These are phyloP conservation scores for Tilletiaria anomala DNA, from an alignment of 1,284 basidiomycete genomes.

Conservation along the genomic window DNA sequence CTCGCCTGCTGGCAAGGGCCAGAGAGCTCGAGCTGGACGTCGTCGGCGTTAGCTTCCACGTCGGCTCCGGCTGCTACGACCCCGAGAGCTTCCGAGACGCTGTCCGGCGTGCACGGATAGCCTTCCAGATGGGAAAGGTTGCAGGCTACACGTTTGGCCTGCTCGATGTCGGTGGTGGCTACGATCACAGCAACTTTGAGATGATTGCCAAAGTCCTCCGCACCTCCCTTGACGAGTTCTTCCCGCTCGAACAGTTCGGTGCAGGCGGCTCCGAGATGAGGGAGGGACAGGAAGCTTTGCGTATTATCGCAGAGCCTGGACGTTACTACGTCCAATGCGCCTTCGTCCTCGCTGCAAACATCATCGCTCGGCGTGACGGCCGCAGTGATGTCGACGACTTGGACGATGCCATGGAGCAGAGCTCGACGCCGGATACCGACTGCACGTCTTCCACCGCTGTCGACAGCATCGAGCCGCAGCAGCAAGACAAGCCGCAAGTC, in stretches of 20 bases:
- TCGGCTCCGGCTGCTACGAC: conserved; percentile 92
- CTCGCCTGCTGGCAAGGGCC: conserved; percentile 63
- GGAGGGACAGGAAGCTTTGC: conserved; percentile 48
- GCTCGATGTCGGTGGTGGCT: conserved; percentile 89
- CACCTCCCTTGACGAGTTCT: conserved; percentile 61
- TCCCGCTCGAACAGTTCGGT: conserved; percentile 47
- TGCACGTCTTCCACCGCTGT: background rate
- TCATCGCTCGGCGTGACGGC: conserved; percentile 59
- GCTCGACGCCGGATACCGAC: background rate
- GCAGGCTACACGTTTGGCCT: conserved; percentile 69
- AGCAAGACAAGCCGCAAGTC: conserved; percentile 18
- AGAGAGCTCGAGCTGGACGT: conserved; percentile 68
- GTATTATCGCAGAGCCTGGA: conserved; percentile 91
- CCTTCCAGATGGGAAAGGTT: conserved; percentile 73
- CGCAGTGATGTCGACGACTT: conserved; percentile 56
- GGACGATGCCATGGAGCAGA: conserved; percentile 53
- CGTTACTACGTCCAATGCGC: conserved; percentile 84
- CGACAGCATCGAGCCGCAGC: background rate
- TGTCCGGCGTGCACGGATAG: conserved; percentile 61
- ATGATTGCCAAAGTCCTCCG: conserved; percentile 60
- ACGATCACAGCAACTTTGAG: conserved; percentile 79
- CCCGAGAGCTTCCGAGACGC: conserved; percentile 79
- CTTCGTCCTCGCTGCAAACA: conserved; percentile 80
- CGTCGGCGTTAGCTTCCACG: conserved; percentile 93
- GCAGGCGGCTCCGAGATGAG: conserved; percentile 25